Base-by-base conservation (phyloP, 2,329 filamentous ascomycete species). In the Nemania sp. region DNA sequence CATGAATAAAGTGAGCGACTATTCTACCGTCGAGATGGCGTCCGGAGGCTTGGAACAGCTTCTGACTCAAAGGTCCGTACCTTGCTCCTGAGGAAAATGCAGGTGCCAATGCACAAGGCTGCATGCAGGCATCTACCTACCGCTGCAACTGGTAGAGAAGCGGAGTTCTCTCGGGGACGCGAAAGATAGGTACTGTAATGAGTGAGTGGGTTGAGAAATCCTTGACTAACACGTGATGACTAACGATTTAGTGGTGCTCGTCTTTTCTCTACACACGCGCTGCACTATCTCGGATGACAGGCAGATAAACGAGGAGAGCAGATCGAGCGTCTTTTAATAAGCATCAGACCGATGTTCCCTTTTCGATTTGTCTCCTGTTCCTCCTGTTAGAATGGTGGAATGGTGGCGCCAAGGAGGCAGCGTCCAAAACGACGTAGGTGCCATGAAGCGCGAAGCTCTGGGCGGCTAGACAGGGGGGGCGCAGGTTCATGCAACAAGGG, bases 381-480 rank as follows among this genome's bases (percentile, higher is more conserved):
- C 6, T 55, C 26, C 49, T 29, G 54, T 27, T 38, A 20, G 8
- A 45, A 45, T 18, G 11, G 29, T 26, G 26, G 13, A 41, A 45
- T 18, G 11, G 29, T 26, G 26, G 13, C 29, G 20, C 38, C 29
- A 15, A 51, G 66, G 56, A 20, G 51, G 20, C 24, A 5, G 24
- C 26, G 47, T 54, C 52, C 57, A 29, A 67, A 69, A 64, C 59
- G 24, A 51, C 32, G 29, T 24, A 20, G 27, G 62, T 43, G 22
- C 60, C 64, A 41, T 22, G 63, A 67, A 69, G 64, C 64, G 64
- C 67, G 67, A 41, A 38, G 57, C 29, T 13, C 26, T n/a, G 45
- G 58, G 62, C 66, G 62, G 66, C 56, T 68, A 65, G 49, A 55
- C 66, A 68, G 62, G 66, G 62, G 66, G 66, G 47, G 26, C 32